Conservation (phyloP, 768 basidiomycete species). For the Lactifluus rugatus region DNA sequence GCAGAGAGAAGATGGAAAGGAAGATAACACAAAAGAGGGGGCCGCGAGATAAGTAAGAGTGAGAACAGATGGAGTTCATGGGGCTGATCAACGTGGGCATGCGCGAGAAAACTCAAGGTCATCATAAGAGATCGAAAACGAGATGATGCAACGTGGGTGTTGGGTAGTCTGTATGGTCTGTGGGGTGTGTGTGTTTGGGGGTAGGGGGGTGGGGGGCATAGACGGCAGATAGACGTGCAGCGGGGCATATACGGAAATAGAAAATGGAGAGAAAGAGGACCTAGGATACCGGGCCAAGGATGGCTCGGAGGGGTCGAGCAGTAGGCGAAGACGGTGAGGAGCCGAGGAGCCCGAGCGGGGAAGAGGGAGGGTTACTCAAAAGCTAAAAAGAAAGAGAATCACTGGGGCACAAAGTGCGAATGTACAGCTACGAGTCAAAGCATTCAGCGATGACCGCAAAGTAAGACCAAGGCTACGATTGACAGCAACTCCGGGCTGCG, state of each 20-base stretch:
- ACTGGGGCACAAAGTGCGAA: not conserved
- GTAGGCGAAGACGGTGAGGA: not conserved
- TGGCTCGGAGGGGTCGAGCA: conserved; percentile 1
- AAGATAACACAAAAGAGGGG: not conserved
- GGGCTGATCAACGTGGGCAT: conserved; percentile 6
- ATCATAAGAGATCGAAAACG: conserved; percentile 13
- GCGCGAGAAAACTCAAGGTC: conserved; percentile 6
- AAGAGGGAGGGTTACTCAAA: not conserved
- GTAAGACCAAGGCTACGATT: conserved; percentile 27
- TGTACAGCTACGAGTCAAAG: not conserved
- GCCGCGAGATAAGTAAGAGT: not conserved
- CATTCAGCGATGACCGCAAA: not conserved
- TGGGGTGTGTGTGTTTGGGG: not conserved
- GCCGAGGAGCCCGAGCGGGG: not conserved
- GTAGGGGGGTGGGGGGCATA: not conserved
- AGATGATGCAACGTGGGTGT: conserved; percentile 5
- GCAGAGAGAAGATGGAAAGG: not conserved
- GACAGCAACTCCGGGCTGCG: conserved; percentile 59
- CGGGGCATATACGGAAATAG: conserved; percentile 1
- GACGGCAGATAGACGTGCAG: not conserved
- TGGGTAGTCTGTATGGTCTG: not conserved
- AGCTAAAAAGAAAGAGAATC: not conserved
- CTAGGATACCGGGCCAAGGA: not conserved
- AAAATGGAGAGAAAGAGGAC: not conserved
- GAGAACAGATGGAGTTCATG: conserved; percentile 12